Conservation (phyloP, 1,139 yeast genomes). For the Yamadazyma jaroonii region DNA sequence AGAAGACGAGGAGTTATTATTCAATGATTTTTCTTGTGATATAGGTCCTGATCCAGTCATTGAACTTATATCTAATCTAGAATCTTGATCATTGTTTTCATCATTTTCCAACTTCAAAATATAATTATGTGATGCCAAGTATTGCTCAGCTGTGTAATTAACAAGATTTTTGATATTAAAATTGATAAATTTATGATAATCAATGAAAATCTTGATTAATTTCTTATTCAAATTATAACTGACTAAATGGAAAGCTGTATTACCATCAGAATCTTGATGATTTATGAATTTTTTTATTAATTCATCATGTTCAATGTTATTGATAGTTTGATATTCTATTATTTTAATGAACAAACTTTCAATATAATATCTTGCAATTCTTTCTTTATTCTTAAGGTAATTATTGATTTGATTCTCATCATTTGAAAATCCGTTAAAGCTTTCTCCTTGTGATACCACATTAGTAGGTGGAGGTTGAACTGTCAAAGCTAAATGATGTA, state of each 20-base stretch:
- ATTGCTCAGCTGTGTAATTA: conserved; percentile 75
- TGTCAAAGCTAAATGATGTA: conserved; percentile 72
- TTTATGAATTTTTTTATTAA: conserved; percentile 67
- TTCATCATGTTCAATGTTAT: conserved; percentile 18
- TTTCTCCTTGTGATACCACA: conserved; percentile 2
- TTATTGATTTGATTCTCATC: conserved; percentile 15
- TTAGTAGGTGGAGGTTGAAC: conserved; percentile 12
- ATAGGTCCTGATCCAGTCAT: conserved; percentile 2
- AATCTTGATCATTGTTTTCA: conserved; percentile 5
- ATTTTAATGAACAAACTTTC: conserved; percentile 70
- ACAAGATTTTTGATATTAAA: conserved; percentile 60
- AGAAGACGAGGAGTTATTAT: conserved; percentile 1
- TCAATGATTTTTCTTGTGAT: neutral
- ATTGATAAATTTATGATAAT: conserved; percentile 71
- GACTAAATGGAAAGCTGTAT: conserved; percentile 84
- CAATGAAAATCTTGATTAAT: conserved; percentile 68
- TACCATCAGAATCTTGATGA: conserved; percentile 79
- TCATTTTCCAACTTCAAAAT: conserved; percentile 23
- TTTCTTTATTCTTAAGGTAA: conserved; percentile 47
- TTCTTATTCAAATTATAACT: conserved; percentile 73
- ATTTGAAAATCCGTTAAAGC: conserved; percentile 11
- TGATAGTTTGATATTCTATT: conserved; percentile 22
- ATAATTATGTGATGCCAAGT: conserved; percentile 41
- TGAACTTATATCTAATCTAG: neutral
- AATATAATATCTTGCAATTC: conserved; percentile 78